phyloP scores from a whole-genome alignment of 805 yeast genomes.

The Candida tallmaniae region DNA sequence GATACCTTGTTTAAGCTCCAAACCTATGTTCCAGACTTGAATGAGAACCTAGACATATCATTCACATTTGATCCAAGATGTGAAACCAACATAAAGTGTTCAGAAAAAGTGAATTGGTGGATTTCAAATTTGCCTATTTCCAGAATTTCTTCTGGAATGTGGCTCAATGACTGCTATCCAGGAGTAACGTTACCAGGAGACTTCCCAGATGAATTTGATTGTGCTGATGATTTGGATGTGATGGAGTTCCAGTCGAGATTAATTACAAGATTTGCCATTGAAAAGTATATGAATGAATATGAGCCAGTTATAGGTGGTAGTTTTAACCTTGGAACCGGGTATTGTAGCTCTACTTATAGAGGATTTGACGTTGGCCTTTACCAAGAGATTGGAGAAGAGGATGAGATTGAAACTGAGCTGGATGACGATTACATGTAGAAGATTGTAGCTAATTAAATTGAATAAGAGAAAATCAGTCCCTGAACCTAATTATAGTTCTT shows the following conservation, averaged over 20 bases:
- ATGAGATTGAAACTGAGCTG: too few relatives aligned
- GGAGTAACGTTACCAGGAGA: constrained; percentile 32
- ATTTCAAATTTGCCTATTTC: constrained; percentile 50
- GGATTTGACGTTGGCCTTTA: too few relatives aligned
- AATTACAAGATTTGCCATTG: constrained; percentile 43
- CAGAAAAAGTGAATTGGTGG: constrained; percentile 67
- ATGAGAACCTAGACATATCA: too few relatives aligned
- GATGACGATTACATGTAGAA: too few relatives aligned
- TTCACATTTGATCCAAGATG: constrained; percentile 66
- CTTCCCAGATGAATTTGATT: constrained; percentile 9
- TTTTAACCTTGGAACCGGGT: not conserved
- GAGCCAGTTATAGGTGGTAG: constrained; percentile 8
- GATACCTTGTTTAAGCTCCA: too few relatives aligned
- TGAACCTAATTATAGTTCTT: too few relatives aligned
- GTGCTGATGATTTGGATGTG: constrained; percentile 19
- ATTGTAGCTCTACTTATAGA: too few relatives aligned
- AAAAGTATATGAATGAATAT: constrained; percentile 32
- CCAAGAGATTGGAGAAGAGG: too few relatives aligned
- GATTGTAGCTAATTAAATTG: too few relatives aligned
- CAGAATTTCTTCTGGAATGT: constrained; percentile 18
- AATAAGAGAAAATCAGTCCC: too few relatives aligned
- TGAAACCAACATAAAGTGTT: constrained; percentile 58
- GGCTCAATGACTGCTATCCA: constrained; percentile 43
- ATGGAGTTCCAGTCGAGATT: constrained; percentile 50
- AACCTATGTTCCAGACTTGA: too few relatives aligned